Evolutionary conservation across 108 stramenopile species (phyloP), one percentile per base, ranked within the genome.

Genomic region (Parietichytrium sp.): DNA sequence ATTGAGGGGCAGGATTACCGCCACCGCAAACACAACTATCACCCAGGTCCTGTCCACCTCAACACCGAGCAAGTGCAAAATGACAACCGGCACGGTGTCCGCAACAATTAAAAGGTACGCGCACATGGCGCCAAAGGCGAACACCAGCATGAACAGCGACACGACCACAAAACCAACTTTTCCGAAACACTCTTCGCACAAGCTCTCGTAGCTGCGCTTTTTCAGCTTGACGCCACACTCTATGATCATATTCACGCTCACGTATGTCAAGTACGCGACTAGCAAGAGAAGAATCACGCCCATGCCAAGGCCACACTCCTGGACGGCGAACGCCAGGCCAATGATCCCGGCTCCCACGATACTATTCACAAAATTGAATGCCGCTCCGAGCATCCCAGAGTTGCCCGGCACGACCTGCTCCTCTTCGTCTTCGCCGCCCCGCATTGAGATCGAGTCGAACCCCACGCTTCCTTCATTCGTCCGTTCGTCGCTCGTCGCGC

Each of bases 291-390:
- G 49, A 26, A 78, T 4, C 42, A 80, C 15, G 30, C 84, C 84
- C 29, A 18, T 10, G 3, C 82, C 42, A 16, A 84, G 29, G 29
- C 86, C 86, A 42, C 80, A 81, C 83, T 89, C 87, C 27, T 20
- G 36, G 6, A 88, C 20, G 15, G 88, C 86, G 53, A 88, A 88
- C 3, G 88, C 86, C 3, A 89, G 79, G 20, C 86, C 88, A n/a
- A 89, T 80, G 13, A 89, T 82, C 3, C 89, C 89, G 20, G 89
- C 89, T 8, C 89, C 89, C 13, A 89, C 54, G n/a, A 89, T 88
- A 18, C 81, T 85, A 79, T 89, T 89, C 2, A 89, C 80, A 51
- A 84, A 86, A 36, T 86, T 86, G 13, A 83, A 83, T 33, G n/a
- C 20, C 23, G 83, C 83, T 12, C 83, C 83, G 4, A 38, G 36